A percentile compares a stretch with the other conserved stretches of the same genome.
Evolutionary conservation across 2,329 filamentous ascomycete species (phyloP).

Genomic region (Waltergamsia citrina): DNA sequence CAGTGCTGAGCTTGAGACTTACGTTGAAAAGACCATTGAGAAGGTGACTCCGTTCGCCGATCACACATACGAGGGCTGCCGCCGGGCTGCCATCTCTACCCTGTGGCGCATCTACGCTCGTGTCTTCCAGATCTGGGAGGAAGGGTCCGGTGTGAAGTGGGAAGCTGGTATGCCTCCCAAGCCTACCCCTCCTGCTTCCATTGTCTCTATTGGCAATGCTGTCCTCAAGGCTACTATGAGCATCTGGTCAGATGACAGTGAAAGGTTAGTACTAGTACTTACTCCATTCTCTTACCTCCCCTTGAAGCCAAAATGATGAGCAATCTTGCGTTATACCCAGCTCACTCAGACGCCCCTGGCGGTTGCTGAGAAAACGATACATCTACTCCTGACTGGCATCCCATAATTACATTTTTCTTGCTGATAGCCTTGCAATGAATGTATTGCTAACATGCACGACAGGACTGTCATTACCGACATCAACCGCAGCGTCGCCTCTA

Average conservation of each 20-base stretch:
- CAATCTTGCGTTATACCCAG: constrained; percentile 88
- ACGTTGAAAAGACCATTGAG: constrained; percentile 82
- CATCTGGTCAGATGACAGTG: constrained; percentile 82
- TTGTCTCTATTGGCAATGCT: constrained; percentile 78
- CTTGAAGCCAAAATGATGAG: constrained; percentile 62
- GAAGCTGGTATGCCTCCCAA: constrained; percentile 77
- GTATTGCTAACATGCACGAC: constrained; percentile 30
- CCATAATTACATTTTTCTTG: constrained; percentile 12
- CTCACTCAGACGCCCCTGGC: constrained; percentile 94
- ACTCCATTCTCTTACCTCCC: constrained; percentile 10
- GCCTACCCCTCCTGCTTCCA: constrained; percentile 66
- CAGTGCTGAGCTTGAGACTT: constrained; percentile 63
- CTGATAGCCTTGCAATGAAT: constrained; percentile 10
- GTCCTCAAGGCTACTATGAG: constrained; percentile 76
- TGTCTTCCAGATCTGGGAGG: constrained; percentile 80
- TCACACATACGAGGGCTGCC: constrained; percentile 86
- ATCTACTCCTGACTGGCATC: constrained; percentile 29
- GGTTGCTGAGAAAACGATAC: constrained; percentile 76
- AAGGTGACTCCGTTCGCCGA: constrained; percentile 72
- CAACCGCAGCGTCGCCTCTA: constrained; percentile 85
- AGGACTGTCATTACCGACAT: constrained; percentile 89
- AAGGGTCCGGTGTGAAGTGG: constrained; percentile 70
- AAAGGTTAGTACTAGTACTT: constrained; percentile 62
- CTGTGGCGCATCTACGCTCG: constrained; percentile 90
- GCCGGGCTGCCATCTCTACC: constrained; percentile 84